These are phyloP conservation scores for Scutellaria barbata DNA, from an alignment of 257 asterid genomes.

Conservation along the genomic window DNA sequence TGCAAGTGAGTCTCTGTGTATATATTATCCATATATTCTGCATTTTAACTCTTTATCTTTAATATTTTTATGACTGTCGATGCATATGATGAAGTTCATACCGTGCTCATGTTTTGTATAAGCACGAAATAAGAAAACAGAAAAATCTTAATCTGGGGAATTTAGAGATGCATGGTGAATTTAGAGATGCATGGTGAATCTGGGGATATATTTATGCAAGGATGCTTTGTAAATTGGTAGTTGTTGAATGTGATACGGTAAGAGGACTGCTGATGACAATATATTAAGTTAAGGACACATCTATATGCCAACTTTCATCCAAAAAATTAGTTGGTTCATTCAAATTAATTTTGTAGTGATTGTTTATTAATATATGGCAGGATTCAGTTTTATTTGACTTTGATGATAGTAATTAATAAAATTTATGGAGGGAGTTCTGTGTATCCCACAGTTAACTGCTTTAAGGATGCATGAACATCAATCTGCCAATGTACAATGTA, in stretches of 20 bases:
- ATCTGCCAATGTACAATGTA: conserved; percentile 7
- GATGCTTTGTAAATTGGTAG: not conserved
- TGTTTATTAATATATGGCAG: not conserved
- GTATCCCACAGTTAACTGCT: conserved; percentile 19
- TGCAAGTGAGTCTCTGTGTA: conserved; percentile 58
- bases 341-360: conserved; percentile 1
- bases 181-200: too few species aligned
- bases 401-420: conserved; percentile 21
- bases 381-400: not conserved
- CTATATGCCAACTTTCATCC: conserved; percentile 21
- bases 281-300: conserved; percentile 16
- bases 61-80: not conserved
- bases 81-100: not conserved
- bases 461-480: conserved; percentile 20
- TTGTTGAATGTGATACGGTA: conserved; percentile 21
- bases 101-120: conserved; percentile 14
- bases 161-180: too few species aligned
- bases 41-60: conserved; percentile 7
- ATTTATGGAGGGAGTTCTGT: conserved; percentile 19
- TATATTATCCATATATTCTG: conserved; percentile 26
- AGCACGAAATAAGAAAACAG: not conserved
- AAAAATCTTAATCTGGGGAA: too few species aligned
- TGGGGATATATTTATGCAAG: not conserved
- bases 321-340: conserved; percentile 13
- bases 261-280: conserved; percentile 28